These are phyloP conservation scores for Pyrenophora tritici-repentis DNA, from an alignment of 2,329 filamentous ascomycete species.

Conservation along the genomic window DNA sequence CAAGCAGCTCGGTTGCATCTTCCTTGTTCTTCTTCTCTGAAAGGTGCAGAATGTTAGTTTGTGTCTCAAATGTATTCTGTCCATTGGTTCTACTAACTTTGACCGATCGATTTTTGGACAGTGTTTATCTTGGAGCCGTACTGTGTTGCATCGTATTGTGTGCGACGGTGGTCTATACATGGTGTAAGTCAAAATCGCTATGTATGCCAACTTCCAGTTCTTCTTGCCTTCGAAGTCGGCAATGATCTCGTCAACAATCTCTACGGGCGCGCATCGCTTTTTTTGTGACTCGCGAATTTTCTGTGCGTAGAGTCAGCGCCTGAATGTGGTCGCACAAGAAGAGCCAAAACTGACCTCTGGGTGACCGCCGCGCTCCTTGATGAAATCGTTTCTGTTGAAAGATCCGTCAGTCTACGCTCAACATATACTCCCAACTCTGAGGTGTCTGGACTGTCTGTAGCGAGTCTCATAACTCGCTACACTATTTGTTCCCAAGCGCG, in stretches of 20 bases:
- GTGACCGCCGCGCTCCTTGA: constrained; percentile 83
- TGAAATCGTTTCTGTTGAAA: constrained; percentile 56
- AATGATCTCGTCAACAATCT: constrained; percentile 89
- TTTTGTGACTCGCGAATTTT: constrained; percentile 91
- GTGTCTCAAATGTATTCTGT: no score
- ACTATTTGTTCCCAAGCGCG: no score
- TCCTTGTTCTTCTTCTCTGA: constrained; percentile 81
- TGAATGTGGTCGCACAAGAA: neutral
- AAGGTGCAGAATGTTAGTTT: no score
- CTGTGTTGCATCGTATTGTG: constrained; percentile 78
- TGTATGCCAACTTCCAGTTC: neutral
- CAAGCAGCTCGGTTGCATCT: constrained; percentile 77
- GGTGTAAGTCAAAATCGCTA: neutral
- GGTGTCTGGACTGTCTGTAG: constrained; percentile 1
- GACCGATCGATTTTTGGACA: constrained; percentile 84
- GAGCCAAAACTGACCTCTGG: constrained; percentile 60
- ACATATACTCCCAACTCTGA: neutral
- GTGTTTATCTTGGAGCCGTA: constrained; percentile 84
- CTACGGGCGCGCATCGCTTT: constrained; percentile 77
- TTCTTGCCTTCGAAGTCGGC: constrained; percentile 67
- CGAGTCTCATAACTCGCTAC: neutral
- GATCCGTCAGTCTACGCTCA: constrained; percentile 17
- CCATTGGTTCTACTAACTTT: constrained; percentile 51
- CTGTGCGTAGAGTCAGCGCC: neutral
- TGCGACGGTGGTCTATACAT: constrained; percentile 70